These are phyloP conservation scores for Fusarium cicatricum DNA, from an alignment of 2,329 filamentous ascomycete genomes.

Conservation along the genomic window DNA sequence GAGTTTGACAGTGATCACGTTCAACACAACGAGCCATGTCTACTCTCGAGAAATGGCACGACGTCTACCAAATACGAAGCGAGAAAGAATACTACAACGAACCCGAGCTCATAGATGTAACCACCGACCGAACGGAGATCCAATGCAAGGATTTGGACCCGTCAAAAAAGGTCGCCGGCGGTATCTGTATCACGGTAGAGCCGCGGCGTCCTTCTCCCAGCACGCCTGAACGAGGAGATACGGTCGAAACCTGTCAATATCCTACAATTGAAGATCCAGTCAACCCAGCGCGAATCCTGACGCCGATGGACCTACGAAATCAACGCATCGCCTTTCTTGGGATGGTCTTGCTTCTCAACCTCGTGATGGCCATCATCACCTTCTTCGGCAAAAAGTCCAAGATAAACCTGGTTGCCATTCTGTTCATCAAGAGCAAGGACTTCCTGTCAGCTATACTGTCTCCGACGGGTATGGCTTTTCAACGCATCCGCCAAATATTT, in stretches of 20 bases:
- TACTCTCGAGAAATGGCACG: too few species aligned
- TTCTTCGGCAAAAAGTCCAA: slow-evolving; percentile 33
- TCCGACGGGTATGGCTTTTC: slow-evolving; percentile 17
- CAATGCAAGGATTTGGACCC: too few species aligned
- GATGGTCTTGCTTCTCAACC: slow-evolving; percentile 23
- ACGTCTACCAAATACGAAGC: too few species aligned
- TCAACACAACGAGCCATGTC: too few species aligned
- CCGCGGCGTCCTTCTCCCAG: too few species aligned
- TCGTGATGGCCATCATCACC: slow-evolving; percentile 23
- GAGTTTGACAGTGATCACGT: too few species aligned
- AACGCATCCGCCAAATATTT: slow-evolving; percentile 7
- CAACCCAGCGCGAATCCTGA: slow-evolving; percentile 26
- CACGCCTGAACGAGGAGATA: neutral
- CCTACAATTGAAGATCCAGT: slow-evolving; percentile 28
- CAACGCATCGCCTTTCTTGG: slow-evolving; percentile 28
- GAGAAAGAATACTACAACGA: too few species aligned
- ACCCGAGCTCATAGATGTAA: too few species aligned
- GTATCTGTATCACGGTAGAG: too few species aligned
- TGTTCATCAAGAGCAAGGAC: slow-evolving; percentile 38
- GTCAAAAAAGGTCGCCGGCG: too few species aligned
- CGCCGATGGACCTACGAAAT: slow-evolving; percentile 19
- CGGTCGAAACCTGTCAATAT: slow-evolving; percentile 25
- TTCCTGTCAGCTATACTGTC: slow-evolving; percentile 31
- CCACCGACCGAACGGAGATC: too few species aligned
- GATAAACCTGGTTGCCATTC: slow-evolving; percentile 19